phyloP scores from a whole-genome alignment of 202 grass and related monocot genomes.

The Dendrocalamus latiflorus region DNA sequence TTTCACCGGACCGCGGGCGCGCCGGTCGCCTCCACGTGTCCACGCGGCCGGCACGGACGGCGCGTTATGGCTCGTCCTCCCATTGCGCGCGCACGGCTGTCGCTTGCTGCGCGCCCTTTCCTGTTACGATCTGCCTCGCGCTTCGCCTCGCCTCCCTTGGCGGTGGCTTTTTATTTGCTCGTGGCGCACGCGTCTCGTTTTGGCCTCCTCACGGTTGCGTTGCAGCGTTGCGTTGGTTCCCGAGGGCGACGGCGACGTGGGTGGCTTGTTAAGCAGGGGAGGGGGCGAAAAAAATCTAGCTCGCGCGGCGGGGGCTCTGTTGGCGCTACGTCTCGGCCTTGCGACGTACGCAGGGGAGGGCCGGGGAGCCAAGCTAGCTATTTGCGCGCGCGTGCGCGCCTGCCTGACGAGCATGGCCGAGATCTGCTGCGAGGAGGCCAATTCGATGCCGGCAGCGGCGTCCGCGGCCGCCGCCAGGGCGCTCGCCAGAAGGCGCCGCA shows the following conservation, averaged over 20 bases:
- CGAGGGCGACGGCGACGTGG: constrained; percentile 16
- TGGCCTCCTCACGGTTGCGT: background rate
- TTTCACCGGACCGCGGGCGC: background rate
- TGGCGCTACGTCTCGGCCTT: background rate
- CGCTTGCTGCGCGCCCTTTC: background rate
- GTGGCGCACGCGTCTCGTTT: background rate
- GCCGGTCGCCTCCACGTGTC: constrained; percentile 30
- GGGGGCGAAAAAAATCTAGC: background rate
- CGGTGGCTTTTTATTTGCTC: too few relatives aligned
- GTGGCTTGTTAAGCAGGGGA: background rate
- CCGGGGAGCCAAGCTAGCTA: background rate
- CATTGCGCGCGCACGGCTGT: background rate
- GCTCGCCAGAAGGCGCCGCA: constrained; percentile 16
- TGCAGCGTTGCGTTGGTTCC: background rate
- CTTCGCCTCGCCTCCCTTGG: background rate
- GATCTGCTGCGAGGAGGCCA: constrained; percentile 48
- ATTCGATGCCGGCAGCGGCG: constrained; percentile 10
- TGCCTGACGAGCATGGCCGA: constrained; percentile 50
- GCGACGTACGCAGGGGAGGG: too few relatives aligned
- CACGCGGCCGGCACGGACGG: background rate
- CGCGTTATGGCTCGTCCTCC: background rate
- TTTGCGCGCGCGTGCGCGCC: background rate
- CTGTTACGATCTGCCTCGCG: background rate
- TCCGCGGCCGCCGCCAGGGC: background rate
- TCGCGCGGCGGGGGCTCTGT: background rate